A percentile compares a stretch with the other conserved stretches of the same genome.
Conservation (phyloP, 2,329 filamentous ascomycete species). For the Fusarium subglutinans region DNA sequence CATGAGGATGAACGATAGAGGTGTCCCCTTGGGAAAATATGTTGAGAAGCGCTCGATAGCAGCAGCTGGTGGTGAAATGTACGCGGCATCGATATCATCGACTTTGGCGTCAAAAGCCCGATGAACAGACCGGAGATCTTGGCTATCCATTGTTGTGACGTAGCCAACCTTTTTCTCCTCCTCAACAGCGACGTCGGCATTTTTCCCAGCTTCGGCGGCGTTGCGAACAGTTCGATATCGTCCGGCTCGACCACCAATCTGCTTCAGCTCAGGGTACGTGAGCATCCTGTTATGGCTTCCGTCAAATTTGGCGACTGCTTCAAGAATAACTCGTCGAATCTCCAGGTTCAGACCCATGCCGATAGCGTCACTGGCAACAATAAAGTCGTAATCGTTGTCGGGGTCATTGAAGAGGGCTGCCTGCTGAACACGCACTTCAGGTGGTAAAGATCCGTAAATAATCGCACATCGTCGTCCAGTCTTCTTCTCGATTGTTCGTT, state of each 20-base stretch:
- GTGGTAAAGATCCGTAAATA: slow-evolving; percentile 90
- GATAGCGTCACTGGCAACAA: slow-evolving; percentile 94
- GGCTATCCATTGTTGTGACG: slow-evolving; percentile 79
- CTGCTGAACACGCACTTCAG: slow-evolving; percentile 91
- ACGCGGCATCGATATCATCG: slow-evolving; percentile 74
- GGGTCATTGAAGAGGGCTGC: slow-evolving; percentile 95
- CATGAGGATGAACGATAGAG: slow-evolving; percentile 83
- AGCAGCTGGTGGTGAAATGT: slow-evolving; percentile 75
- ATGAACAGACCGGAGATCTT: slow-evolving; percentile 72
- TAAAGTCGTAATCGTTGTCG: slow-evolving; percentile 91
- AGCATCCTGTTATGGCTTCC: slow-evolving; percentile 67
- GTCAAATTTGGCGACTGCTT: slow-evolving; percentile 78
- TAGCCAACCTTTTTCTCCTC: slow-evolving; percentile 66
- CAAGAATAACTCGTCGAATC: slow-evolving; percentile 91
- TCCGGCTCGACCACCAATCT: slow-evolving; percentile 93
- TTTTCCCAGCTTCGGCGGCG: slow-evolving; percentile 2
- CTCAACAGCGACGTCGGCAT: slow-evolving; percentile 1
- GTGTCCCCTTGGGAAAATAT: slow-evolving; percentile 83
- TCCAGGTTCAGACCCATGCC: slow-evolving; percentile 97
- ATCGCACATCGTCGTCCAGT: slow-evolving; percentile 88
- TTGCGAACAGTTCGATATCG: slow-evolving; percentile 75
- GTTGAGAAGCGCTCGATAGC: slow-evolving; percentile 79
- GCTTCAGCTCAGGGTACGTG: slow-evolving; percentile 82
- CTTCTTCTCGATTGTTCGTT: slow-evolving; percentile 76
- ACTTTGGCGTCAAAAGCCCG: slow-evolving; percentile 71